Conservation (phyloP, 345 rosid species). For the Citrus maxima region DNA sequence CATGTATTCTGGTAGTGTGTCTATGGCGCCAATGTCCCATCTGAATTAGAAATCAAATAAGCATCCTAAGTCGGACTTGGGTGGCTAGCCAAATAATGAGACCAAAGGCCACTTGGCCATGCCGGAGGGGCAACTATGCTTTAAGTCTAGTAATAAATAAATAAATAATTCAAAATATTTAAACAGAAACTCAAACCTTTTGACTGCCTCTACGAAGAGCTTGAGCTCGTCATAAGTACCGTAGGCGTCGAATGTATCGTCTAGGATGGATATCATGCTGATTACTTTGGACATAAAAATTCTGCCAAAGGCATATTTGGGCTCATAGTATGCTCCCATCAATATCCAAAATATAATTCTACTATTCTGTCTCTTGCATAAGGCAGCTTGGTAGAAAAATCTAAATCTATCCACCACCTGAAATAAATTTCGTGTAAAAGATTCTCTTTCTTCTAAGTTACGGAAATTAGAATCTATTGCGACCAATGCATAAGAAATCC, state of each 20-base stretch:
- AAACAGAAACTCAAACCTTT: background rate
- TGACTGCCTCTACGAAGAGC: background rate
- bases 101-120: too few relatives aligned
- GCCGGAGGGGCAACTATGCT: too few relatives aligned
- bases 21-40: background rate
- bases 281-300: background rate
- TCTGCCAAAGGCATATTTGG: background rate
- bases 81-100: too few relatives aligned
- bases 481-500: too few relatives aligned
- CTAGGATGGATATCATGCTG: background rate
- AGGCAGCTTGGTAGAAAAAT: background rate
- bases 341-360: background rate
- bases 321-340: background rate
- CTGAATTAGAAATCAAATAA: background rate
- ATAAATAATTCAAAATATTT: too few relatives aligned
- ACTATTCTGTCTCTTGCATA: background rate
- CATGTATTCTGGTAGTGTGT: background rate
- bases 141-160: too few relatives aligned
- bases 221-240: background rate
- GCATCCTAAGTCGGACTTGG: background rate
- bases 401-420: background rate
- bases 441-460: background rate
- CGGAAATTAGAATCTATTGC: too few relatives aligned
- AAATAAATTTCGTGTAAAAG: background rate
- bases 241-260: background rate